Base-by-base conservation (phyloP, 129 eudicot genomes). In the Glebionis coronaria region DNA sequence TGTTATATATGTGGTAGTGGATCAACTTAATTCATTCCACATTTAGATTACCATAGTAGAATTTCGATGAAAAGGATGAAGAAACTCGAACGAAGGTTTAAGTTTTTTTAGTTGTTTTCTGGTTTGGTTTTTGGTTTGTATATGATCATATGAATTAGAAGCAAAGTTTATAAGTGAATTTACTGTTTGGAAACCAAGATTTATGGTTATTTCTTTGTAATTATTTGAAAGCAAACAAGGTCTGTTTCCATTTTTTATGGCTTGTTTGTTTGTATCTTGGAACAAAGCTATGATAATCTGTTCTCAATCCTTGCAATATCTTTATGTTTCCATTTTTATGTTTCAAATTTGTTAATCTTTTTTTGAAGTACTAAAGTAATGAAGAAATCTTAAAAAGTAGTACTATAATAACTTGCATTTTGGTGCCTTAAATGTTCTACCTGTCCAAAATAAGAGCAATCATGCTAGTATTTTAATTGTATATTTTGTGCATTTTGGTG, bases 11-110 rank as follows among this genome's bases (percentile, higher is more conserved):
- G 68, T 53, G 75, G 65, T 64, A 61, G 56, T 64, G 79, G 63
- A 72, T 72, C 38, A 77, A 78, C 84, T 88, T 80, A 60, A 80
- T 82, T 79, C 83, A 64, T 72, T 71, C 54, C 62, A 38, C 50
- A 55, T 56, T 67, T 69, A 73, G 75, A 25, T 71, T 52, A 55
- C 28, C 7, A 55, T 52, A 61, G 58, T 61, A 68, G 58, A 44
- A 51, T 52, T 10, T 54, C 0, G 13, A n/a, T 51, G 35, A 50
- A 68, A 58, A 9, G 46, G 13, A 46, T n/a, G 50, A 31, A 58
- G 55, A 67, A 42, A 47, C 51, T 13, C 12, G 47, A 40, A 59
- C 68, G 59, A 40, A 75, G 23, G 1, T 59, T 56, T 28, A 20
- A 68, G 64, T 51, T 51, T 49, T 51, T 21, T 12, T 55, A 11